phyloP scores from a whole-genome alignment of 306 rosid species.

The Lagenaria siceraria region DNA sequence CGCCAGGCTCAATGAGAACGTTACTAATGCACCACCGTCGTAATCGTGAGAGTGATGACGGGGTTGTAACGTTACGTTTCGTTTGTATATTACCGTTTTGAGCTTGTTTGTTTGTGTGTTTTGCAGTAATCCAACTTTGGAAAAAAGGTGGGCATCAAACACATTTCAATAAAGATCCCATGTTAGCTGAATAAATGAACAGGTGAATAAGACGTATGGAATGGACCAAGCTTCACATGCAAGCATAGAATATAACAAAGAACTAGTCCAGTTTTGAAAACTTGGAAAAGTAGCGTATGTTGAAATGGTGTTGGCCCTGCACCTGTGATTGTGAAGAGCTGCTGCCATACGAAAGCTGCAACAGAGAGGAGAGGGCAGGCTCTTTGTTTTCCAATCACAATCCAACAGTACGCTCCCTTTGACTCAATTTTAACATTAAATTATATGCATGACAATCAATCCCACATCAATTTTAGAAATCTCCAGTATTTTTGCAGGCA shows the following conservation, averaged over 20 bases:
- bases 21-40: neutral
- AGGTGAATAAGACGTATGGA: neutral
- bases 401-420: neutral
- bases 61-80: neutral
- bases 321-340: neutral
- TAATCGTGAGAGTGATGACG: neutral
- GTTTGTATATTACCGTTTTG: neutral
- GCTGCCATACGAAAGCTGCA: conserved; percentile 8
- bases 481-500: neutral
- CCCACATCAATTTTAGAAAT: neutral
- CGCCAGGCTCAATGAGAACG: conserved; percentile 50
- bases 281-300: neutral
- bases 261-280: neutral
- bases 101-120: neutral
- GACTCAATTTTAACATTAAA: neutral
- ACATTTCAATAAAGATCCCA: neutral
- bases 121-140: neutral
- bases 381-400: neutral
- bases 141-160: neutral
- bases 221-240: conserved; percentile 2
- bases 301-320: neutral
- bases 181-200: neutral
- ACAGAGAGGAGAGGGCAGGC: neutral
- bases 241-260: neutral
- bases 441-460: neutral